Percentiles rank a stretch among this genome's conserved stretches.
Conservation (phyloP, 768 basidiomycete species). For the Grammothele lineata region DNA sequence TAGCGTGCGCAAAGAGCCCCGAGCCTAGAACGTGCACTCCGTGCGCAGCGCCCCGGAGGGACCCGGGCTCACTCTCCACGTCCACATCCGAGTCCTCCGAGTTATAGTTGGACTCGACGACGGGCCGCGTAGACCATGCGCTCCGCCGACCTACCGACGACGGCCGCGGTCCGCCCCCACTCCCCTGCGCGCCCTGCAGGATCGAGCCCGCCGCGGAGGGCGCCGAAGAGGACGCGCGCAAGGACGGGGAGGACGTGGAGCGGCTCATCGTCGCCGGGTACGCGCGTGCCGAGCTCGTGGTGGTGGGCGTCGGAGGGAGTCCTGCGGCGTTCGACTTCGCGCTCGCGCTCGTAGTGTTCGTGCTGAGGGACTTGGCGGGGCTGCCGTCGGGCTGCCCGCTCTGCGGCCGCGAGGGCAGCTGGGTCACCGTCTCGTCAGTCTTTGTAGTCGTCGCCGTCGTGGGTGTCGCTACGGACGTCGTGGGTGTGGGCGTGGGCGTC, state of each 20-base stretch:
- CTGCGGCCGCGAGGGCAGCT: neutral
- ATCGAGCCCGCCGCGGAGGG: conserved; percentile 2
- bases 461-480: too few species aligned
- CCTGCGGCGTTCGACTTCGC: too few species aligned
- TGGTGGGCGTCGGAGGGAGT: neutral
- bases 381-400: conserved; percentile 7
- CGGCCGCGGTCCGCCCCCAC: too few species aligned
- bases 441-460: too few species aligned
- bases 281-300: conserved; percentile 1
- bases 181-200: too few species aligned
- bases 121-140: conserved; percentile 10
- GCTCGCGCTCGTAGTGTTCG: neutral
- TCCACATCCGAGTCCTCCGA: conserved; percentile 16
- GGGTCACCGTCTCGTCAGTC: too few species aligned
- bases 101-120: conserved; percentile 3
- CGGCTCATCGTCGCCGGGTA: conserved; percentile 9
- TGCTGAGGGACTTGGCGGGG: conserved; percentile 1
- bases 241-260: conserved; percentile 16
- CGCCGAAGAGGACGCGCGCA: neutral
- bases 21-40: conserved; percentile 17
- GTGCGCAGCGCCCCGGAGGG: conserved; percentile 30
- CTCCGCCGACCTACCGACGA: conserved; percentile 13
- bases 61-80: conserved; percentile 1
- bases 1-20: too few species aligned
- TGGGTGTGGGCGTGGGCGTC: conserved; percentile 4